Base-by-base conservation (phyloP, 2,329 filamentous ascomycete species). In the Claviceps purpurea region DNA sequence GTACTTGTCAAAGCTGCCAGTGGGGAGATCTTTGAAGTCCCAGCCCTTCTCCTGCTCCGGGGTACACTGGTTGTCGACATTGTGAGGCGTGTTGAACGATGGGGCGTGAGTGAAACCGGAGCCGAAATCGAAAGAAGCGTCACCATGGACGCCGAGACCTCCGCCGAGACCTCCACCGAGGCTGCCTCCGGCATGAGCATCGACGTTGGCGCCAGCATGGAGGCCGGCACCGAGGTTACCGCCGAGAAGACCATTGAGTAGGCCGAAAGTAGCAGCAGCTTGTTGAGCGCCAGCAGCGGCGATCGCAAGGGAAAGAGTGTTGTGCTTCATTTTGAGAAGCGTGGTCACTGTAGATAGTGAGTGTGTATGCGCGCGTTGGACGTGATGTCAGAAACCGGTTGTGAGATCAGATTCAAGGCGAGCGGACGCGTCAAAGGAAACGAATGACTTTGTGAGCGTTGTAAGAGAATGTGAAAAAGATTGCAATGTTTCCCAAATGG, bases 1-100 rank as follows among this genome's bases (percentile, higher is more conserved):
- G 67, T 89, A 95, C 59, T 65, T 70, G 57, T 66, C 68, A 69
- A 95, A 82, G n/a, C 65, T 61, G 45, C 87, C 88, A 38, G 70
- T 58, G 56, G 65, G 60, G 24, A 95, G 75, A 57, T 78, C 77
- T 26, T 68, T 68, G 79, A 85, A 96, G 73, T 84, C 72, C 67
- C 86, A 93, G 49, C 89, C 89, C 22, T 62, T 58, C 56, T 76
- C 69, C 71, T 94, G 87, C 58, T 81, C 68, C n/a, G 76, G 65
- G 54, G 77, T 81, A 70, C 91, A 96, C 61, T 84, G 70, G 73
- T 93, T 93, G 73, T 88, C 72, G 62, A 77, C 81, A 75, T 87
- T 89, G 54, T 72, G 70, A 14, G 89, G 88, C 66, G 76, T 84
- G 49, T 73, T 73, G 75, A 82, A 94, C 55, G 73, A 64, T 51